Evolutionary conservation across 1,284 basidiomycete genomes (phyloP), one percentile per base, ranked within the genome.

Genomic region (Ustilago bromivora): DNA sequence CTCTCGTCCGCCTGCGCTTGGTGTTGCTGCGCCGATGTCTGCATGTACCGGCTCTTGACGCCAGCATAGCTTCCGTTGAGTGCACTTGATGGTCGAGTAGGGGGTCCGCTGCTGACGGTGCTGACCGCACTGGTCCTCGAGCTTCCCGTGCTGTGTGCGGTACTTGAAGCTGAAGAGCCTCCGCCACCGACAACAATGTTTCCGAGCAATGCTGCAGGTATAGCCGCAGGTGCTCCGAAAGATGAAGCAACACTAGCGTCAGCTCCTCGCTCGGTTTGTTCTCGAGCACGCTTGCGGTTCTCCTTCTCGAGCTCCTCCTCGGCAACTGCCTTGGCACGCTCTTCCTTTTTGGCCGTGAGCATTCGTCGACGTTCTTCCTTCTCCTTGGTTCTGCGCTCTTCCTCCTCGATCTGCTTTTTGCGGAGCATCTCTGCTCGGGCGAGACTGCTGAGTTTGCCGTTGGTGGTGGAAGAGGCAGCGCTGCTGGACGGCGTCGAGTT

Each of bases 31-130:
- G 54, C 47, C 1, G 67, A 51, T 2, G 69, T 41, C 57, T 77
- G 75, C 70, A 72, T 77, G 61, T 77, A 73, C 47, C 71, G 70
- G 49, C 75, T 77, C 66, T 73, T 77, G 66, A 76, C 70, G n/a
- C 75, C 71, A 40, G 75, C 66, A 32, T 73, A 72, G 66, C 66
- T 72, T 31, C 75, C 70, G 58, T 72, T 77, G 54, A 72, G 63
- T 5, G 75, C 70, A 51, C 71, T 77, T 3, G 70, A 59, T 2
- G 70, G 75, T 4, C 71, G 66, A 4, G 70, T 64, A 7, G 75
- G 70, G 17, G 70, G 63, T 17, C 73, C 73, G 51, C 67, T 71
- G 57, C 74, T 76, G 38, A 67, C 56, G 28, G 49, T 69, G 59
- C 74, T 76, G 53, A 76, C 69, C 1, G 69, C 49, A 56, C 74